These are phyloP conservation scores for Olyra latifolia DNA, from an alignment of 176 grass and related monocot genomes.

Conservation along the genomic window DNA sequence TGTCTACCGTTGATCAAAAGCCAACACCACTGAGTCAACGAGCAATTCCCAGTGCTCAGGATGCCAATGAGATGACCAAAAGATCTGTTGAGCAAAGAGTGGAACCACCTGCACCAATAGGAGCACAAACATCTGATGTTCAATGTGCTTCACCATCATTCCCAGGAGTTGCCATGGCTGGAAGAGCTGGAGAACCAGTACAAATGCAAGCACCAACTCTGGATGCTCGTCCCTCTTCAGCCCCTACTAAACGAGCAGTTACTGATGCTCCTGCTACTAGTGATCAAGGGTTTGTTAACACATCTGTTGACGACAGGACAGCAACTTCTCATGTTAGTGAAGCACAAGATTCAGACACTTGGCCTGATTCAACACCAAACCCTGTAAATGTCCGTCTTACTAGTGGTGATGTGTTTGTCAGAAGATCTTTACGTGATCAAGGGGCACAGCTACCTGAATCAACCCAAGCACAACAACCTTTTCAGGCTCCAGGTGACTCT, in stretches of 20 bases:
- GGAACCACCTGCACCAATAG: constrained; percentile 22
- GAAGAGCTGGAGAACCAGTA: not conserved
- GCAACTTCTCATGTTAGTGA: not conserved
- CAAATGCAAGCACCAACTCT: constrained; percentile 29
- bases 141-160: not conserved
- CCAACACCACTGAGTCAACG: constrained; percentile 19
- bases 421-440: constrained; percentile 1
- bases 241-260: not conserved
- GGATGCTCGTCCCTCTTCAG: constrained; percentile 26
- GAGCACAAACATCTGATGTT: constrained; percentile 22
- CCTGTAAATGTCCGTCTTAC: constrained; percentile 1
- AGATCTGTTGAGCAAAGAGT: constrained; percentile 17
- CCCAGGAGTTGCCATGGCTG: not conserved
- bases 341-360: not conserved
- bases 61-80: constrained; percentile 18
- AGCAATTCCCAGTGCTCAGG: not conserved
- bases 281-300: not conserved
- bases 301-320: constrained; percentile 25
- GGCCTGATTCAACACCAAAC: not conserved
- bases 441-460: constrained; percentile 6
- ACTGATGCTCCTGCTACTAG: too few species aligned
- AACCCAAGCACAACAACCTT: not conserved
- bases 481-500: not conserved
- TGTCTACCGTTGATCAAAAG: constrained; percentile 31
- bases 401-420: not conserved